Conservation (phyloP, 202 grass and related monocot species). For the Dendrocalamus latiflorus region DNA sequence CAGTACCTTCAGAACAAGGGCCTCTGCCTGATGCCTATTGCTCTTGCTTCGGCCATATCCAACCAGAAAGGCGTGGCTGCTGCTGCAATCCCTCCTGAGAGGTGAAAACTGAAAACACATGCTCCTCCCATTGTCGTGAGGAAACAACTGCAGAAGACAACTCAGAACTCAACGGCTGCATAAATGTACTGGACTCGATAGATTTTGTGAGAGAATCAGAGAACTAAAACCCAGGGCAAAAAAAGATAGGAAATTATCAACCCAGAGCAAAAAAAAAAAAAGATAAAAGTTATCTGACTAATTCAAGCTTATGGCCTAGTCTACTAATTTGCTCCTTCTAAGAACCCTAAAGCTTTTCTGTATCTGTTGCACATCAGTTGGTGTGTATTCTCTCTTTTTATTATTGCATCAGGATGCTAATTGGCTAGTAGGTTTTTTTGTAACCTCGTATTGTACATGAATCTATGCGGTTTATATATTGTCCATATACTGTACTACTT, state of each 20-base stretch:
- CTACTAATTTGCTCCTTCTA: slow-evolving; percentile 13
- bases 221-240: neutral
- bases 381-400: slow-evolving; percentile 18
- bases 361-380: slow-evolving; percentile 23
- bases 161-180: neutral
- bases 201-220: neutral
- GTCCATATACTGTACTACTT: slow-evolving; percentile 6
- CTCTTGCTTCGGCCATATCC: slow-evolving; percentile 62
- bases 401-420: neutral
- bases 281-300: slow-evolving; percentile 25
- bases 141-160: neutral
- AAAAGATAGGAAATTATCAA: slow-evolving; percentile 27
- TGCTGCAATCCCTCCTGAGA: slow-evolving; percentile 35
- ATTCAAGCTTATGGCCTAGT: neutral
- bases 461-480: neutral
- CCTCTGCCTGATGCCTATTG: slow-evolving; percentile 67
- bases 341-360: slow-evolving; percentile 5
- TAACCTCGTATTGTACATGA: slow-evolving; percentile 4
- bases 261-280: neutral
- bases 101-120: slow-evolving; percentile 15
- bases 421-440: neutral
- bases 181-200: neutral
- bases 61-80: slow-evolving; percentile 44
- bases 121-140: neutral
- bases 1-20: slow-evolving; percentile 77